Conservation (phyloP, 768 basidiomycete species). For the Tephrocybe sp. region DNA sequence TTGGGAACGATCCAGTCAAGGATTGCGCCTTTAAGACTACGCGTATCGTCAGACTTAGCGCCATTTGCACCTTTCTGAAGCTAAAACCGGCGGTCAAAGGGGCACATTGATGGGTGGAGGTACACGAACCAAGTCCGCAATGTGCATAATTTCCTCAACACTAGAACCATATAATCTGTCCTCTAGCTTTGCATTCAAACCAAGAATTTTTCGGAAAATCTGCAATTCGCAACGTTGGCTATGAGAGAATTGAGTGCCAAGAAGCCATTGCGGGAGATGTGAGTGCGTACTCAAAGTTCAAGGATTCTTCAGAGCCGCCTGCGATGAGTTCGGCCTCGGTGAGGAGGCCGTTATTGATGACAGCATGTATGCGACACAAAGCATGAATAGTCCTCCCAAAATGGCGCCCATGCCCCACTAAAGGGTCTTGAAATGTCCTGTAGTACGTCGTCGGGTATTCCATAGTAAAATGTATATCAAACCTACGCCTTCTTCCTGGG, state of each 20-base stretch:
- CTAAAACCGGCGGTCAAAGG: constrained; percentile 10
- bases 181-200: constrained; percentile 8
- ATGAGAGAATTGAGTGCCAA: not conserved
- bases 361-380: constrained; percentile 13
- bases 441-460: not conserved
- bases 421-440: constrained; percentile 4
- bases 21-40: constrained; percentile 17
- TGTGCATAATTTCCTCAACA: constrained; percentile 16
- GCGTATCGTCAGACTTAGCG: constrained; percentile 18
- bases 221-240: constrained; percentile 7
- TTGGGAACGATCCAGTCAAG: constrained; percentile 24
- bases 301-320: not conserved
- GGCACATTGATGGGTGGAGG: not conserved
- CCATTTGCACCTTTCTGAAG: constrained; percentile 22
- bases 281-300: constrained; percentile 3
- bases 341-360: constrained; percentile 18
- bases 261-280: not conserved
- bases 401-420: constrained; percentile 22
- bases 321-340: constrained; percentile 7
- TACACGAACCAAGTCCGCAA: constrained; percentile 19
- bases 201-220: constrained; percentile 7
- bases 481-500: constrained; percentile 1
- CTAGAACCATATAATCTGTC: constrained; percentile 10
- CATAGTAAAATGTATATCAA: not conserved
- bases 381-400: constrained; percentile 17